Evolutionary conservation across 1,284 basidiomycete species (phyloP), one percentile per base, ranked within the genome.

Genomic region (Pseudozyma flocculosa): DNA sequence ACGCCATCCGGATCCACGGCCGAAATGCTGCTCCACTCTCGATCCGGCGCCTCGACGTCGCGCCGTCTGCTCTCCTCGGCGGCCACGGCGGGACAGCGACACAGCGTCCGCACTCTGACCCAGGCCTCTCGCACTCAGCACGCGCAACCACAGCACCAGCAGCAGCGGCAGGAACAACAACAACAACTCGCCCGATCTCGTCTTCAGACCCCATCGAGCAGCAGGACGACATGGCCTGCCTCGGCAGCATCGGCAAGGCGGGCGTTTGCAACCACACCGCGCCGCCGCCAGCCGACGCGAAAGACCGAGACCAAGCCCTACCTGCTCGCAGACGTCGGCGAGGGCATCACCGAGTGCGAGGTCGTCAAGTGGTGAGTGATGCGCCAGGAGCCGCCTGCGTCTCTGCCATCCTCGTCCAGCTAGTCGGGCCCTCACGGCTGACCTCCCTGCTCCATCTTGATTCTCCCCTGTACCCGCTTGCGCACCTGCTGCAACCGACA

Each of bases 291-390:
- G 4, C 26, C 26, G 26, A 29, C 26, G 7, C 5, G 7, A 5
- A 38, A 21, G 19, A 55, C 52, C 8, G 51, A 66, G 42, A 45
- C 61, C 48, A 68, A 59, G 30, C 54, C 61, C 3, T 95, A 94
- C 83, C 89, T 88, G 63, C 85, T 95, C n/a, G 90, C 91, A 14
- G 92, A 96, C 78, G 93, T 95, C 68, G 92, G 92, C 10, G 92
- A 96, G 79, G 92, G 82, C 5, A 83, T 83, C 57, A 78, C 74
- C n/a, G 78, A 75, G 46, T 74, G 72, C 59, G 75, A 77, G 51
- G 72, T 77, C 43, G 64, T 77, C 55, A 72, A 71, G 63, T 78
- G 70, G 66, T 66, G 39, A 32, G 55, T 46, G 26, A 5, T n/a
- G n/a, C n/a, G n/a, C n/a, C n/a, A 8, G 5, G 9, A 18, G 2